These are phyloP conservation scores for Ganoderma leucocontextum DNA, from an alignment of 1,284 basidiomycete genomes.

Conservation along the genomic window DNA sequence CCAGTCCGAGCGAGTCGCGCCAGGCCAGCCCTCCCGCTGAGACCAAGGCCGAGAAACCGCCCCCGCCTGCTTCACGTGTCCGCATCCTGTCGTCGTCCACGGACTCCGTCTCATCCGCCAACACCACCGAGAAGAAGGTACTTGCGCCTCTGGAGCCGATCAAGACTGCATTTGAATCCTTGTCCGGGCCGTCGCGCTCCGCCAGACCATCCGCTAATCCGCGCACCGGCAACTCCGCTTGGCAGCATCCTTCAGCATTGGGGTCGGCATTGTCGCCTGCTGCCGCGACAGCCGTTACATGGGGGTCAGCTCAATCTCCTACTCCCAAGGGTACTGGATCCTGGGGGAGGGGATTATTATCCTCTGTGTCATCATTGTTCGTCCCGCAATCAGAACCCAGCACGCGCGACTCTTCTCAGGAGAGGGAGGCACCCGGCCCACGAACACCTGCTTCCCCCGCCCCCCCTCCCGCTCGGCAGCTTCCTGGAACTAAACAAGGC, in stretches of 20 bases:
- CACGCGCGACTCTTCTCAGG: constrained; percentile 10
- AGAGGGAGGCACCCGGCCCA: neutral
- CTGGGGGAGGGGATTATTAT: neutral
- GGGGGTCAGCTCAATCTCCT: neutral
- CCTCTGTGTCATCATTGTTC: neutral
- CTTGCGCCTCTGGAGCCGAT: neutral
- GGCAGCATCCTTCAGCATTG: neutral
- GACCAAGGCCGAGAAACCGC: neutral
- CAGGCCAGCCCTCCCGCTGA: constrained; percentile 2
- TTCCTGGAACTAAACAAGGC: neutral
- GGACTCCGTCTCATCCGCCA: neutral
- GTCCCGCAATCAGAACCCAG: neutral
- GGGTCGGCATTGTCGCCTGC: neutral
- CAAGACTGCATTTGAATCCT: neutral
- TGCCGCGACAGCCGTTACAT: neutral
- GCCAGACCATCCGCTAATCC: neutral
- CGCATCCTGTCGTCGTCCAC: neutral
- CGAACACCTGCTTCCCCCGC: neutral
- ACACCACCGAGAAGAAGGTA: neutral
- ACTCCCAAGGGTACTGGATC: neutral
- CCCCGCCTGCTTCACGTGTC: neutral
- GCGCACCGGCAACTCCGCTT: neutral
- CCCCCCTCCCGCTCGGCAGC: neutral
- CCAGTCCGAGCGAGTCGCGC: neutral
- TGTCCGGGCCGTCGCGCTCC: neutral